Percentiles rank a stretch among this genome's conserved stretches.
phyloP scores from a whole-genome alignment of 2,329 filamentous ascomycete genomes.

The Sclerotinia nivalis region DNA sequence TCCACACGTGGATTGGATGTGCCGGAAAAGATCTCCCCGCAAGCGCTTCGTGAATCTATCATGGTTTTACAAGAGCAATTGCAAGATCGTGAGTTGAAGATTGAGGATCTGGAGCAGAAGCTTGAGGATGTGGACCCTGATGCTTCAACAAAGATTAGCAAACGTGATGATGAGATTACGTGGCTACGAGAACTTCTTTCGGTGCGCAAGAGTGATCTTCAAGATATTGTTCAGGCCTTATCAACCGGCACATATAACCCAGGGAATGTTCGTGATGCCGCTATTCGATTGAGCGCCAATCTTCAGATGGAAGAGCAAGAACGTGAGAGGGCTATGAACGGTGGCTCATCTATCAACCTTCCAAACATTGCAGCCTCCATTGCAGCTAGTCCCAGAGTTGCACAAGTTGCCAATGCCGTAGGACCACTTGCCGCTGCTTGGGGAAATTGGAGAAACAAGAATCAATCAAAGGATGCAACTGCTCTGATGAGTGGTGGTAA shows the following conservation, averaged over 20 bases:
- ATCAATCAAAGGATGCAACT: conserved; percentile 42
- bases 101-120: conserved; percentile 80
- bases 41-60: conserved; percentile 93
- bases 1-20: conserved; percentile 50
- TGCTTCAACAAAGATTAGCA: conserved; percentile 77
- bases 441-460: conserved; percentile 80
- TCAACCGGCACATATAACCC: conserved; percentile 74
- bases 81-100: conserved; percentile 86
- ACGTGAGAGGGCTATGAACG: conserved; percentile 78
- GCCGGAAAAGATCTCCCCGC: conserved; percentile 87
- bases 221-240: conserved; percentile 84
- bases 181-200: conserved; percentile 94
- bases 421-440: conserved; percentile 84
- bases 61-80: conserved; percentile 95
- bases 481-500: conserved; percentile 30
- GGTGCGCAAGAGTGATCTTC: conserved; percentile 85
- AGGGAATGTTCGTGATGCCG: conserved; percentile 80
- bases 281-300: conserved; percentile 89
- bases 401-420: conserved; percentile 79
- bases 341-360: conserved; percentile 64
- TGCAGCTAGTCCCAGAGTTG: conserved; percentile 68
- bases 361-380: conserved; percentile 78
- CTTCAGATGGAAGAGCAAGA: conserved; percentile 98
- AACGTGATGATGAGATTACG: conserved; percentile 88
- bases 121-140: conserved; percentile 72